A percentile compares a stretch with the other conserved stretches of the same genome.
phyloP scores from a whole-genome alignment of 495 filamentous ascomycete species.

The Penicillium coprophilum region DNA sequence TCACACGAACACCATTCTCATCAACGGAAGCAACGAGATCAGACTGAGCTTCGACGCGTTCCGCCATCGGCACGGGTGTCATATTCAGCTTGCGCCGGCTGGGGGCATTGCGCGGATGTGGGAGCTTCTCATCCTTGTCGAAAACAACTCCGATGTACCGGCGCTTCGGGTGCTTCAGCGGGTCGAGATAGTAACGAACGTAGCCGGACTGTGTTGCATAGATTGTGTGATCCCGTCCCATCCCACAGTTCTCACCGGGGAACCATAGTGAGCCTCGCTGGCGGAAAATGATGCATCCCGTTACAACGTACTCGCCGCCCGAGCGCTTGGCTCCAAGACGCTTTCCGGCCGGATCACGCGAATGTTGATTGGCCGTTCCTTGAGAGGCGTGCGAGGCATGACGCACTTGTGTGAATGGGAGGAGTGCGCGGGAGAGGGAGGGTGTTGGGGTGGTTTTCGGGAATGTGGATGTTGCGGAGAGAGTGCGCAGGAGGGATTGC shows the following conservation, averaged over 20 bases:
- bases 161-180: slow-evolving; percentile 70
- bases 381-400: slow-evolving; percentile 84
- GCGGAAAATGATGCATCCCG: slow-evolving; percentile 96
- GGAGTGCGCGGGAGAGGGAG: slow-evolving; percentile 29
- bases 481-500: slow-evolving; percentile 41
- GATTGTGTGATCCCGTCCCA: slow-evolving; percentile 98
- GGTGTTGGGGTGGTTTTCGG: slow-evolving; percentile 29
- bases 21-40: slow-evolving; percentile 36
- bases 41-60: slow-evolving; percentile 33
- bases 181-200: slow-evolving; percentile 94
- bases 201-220: slow-evolving; percentile 81
- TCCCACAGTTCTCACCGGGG: slow-evolving; percentile 86
- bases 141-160: slow-evolving; percentile 92
- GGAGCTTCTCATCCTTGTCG: slow-evolving; percentile 67
- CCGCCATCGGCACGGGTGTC: slow-evolving; percentile 50
- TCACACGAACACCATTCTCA: slow-evolving; percentile 34
- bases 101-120: slow-evolving; percentile 65
- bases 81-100: slow-evolving; percentile 68
- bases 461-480: slow-evolving; percentile 33
- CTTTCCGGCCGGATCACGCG: slow-evolving; percentile 86
- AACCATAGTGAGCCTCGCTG: slow-evolving; percentile 95
- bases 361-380: slow-evolving; percentile 77
- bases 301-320: slow-evolving; percentile 84
- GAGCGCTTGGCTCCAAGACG: slow-evolving; percentile 92
- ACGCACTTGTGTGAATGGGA: slow-evolving; percentile 51